Percentiles rank a stretch among this genome's conserved stretches.
Conservation (phyloP, 345 rosid genomes). For the Populus simonii region DNA sequence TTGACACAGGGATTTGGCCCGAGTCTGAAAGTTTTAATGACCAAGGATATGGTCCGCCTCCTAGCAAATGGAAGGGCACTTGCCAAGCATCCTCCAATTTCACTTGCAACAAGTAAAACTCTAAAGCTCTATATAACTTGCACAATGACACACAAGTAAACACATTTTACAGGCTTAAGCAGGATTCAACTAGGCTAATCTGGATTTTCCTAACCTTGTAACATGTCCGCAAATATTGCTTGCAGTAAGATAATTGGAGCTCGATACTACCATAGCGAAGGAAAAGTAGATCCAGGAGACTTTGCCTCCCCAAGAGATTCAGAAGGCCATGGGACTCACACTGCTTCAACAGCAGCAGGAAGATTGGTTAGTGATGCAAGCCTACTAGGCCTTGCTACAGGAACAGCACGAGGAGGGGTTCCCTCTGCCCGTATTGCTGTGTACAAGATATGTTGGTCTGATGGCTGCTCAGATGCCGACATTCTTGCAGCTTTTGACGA, state of each 20-base stretch:
- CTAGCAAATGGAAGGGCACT: slow-evolving; percentile 47
- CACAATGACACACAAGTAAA: neutral
- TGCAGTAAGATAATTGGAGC: slow-evolving; percentile 21
- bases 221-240: neutral
- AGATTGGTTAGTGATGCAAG: slow-evolving; percentile 4
- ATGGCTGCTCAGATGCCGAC: slow-evolving; percentile 18
- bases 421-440: slow-evolving; percentile 21
- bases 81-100: slow-evolving; percentile 41
- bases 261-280: neutral
- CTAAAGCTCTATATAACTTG: neutral
- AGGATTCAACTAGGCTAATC: no score
- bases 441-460: slow-evolving; percentile 18
- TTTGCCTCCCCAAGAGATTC: slow-evolving; percentile 12
- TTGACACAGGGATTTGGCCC: slow-evolving; percentile 56
- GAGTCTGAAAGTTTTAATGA: slow-evolving; percentile 43
- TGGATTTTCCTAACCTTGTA: no score
- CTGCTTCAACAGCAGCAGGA: slow-evolving; percentile 24
- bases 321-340: slow-evolving; percentile 16
- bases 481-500: slow-evolving; percentile 23
- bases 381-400: slow-evolving; percentile 10
- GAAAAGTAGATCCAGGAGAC: neutral
- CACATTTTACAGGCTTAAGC: no score
- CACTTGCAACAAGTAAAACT: slow-evolving; percentile 56
- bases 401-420: slow-evolving; percentile 19
- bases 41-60: slow-evolving; percentile 44